These are phyloP conservation scores for Tephrocybe sp. DNA, from an alignment of 768 basidiomycete species.

Conservation along the genomic window DNA sequence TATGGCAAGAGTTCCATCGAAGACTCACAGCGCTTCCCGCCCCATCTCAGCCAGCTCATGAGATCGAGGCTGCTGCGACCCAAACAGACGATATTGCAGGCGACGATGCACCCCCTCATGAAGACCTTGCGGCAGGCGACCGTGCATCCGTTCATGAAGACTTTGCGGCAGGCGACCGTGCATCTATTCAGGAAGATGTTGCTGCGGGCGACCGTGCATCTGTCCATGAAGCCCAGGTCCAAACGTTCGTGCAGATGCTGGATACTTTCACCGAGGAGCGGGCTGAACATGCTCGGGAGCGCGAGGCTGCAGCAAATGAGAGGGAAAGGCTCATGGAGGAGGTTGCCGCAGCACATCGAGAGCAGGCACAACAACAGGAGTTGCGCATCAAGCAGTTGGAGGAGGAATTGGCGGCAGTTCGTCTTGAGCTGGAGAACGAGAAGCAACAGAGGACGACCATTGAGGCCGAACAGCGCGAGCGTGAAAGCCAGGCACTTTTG, in stretches of 20 bases:
- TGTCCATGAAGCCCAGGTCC: slow-evolving; percentile 26
- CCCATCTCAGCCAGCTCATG: slow-evolving; percentile 4
- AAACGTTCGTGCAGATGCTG: slow-evolving; percentile 45
- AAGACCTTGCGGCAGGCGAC: too few relatives aligned
- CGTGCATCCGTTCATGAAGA: slow-evolving; percentile 34
- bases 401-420: slow-evolving; percentile 55
- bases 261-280: slow-evolving; percentile 58
- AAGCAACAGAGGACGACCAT: slow-evolving; percentile 53
- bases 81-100: slow-evolving; percentile 24
- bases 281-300: slow-evolving; percentile 54
- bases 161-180: slow-evolving; percentile 30
- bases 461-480: slow-evolving; percentile 61
- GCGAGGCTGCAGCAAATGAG: slow-evolving; percentile 52
- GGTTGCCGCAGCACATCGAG: slow-evolving; percentile 46
- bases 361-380: slow-evolving; percentile 46
- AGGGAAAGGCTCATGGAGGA: slow-evolving; percentile 48
- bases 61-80: slow-evolving; percentile 13
- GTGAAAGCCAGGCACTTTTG: slow-evolving; percentile 49
- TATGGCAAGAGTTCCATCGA: slow-evolving; percentile 37
- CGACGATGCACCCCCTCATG: slow-evolving; percentile 34
- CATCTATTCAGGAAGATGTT: slow-evolving; percentile 30
- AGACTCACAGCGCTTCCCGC: slow-evolving; percentile 35
- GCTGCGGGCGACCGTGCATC: slow-evolving; percentile 33
- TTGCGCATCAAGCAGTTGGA: slow-evolving; percentile 59
- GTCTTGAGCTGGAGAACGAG: slow-evolving; percentile 63